Conservation (phyloP, 345 rosid species). For the Euphorbia tirucalli region DNA sequence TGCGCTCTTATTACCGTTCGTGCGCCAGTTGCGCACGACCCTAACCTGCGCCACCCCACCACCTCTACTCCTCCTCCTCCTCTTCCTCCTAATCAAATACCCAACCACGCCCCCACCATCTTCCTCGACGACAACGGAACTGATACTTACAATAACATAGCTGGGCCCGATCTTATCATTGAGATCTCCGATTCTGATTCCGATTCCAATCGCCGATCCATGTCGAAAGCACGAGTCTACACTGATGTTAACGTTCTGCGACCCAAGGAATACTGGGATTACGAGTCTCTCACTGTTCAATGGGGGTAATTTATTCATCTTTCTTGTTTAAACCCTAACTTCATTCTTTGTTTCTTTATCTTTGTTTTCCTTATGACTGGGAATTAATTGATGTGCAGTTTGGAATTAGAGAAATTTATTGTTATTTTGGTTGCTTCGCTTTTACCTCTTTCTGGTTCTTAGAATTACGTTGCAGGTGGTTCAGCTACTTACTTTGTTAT, state of each 20-base stretch:
- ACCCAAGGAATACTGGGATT: constrained; percentile 73
- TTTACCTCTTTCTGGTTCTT: not conserved
- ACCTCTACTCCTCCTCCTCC: not conserved
- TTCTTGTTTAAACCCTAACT: constrained; percentile 9
- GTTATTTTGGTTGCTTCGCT: too few species aligned
- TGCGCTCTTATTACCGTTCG: constrained; percentile 48
- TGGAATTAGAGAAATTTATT: too few species aligned
- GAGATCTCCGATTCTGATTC: constrained; percentile 35
- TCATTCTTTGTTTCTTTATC: not conserved
- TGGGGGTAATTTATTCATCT: constrained; percentile 57
- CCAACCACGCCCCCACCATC: too few species aligned
- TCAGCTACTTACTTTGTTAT: not conserved
- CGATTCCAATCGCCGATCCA: constrained; percentile 30
- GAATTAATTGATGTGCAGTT: not conserved
- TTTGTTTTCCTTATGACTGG: not conserved
- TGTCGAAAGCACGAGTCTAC: constrained; percentile 92
- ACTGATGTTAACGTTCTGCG: constrained; percentile 78
- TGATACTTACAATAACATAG: constrained; percentile 11
- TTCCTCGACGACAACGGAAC: constrained; percentile 13
- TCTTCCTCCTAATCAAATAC: constrained; percentile 1
- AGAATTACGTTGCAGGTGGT: not conserved
- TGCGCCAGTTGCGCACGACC: constrained; percentile 49
- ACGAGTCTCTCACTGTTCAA: constrained; percentile 50
- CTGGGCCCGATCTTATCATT: not conserved
- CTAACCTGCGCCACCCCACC: constrained; percentile 34